Evolutionary conservation across 495 filamentous ascomycete species (phyloP), one percentile per base, ranked within the genome.

Genomic region (Penicillium macrosclerotiorum): DNA sequence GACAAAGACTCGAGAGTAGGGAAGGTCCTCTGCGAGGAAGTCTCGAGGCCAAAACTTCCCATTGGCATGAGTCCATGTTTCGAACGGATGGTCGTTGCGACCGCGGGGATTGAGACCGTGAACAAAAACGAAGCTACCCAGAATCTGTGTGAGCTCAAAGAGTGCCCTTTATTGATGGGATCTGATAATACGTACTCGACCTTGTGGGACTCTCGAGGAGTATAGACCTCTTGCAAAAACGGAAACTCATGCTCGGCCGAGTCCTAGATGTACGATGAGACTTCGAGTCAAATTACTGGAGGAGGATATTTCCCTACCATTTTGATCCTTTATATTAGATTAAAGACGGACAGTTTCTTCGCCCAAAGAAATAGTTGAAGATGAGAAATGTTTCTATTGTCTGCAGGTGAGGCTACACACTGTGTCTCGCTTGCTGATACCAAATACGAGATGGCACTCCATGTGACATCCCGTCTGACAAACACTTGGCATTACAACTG

Each of bases 1-100:
- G 3, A 67, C 59, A 46, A 71, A 66, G 30, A 75, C 47, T 8
- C 70, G 61, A 2, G 70, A 59, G 20, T 65, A 54, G 4, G 63
- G 59, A n/a, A 73, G 59, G 22, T 75, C 68, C 20, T 65, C 50
- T 0, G 65, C 57, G 3, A 75, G 61, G 30, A 62, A 65, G 16
- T 75, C 70, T 19, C 34, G 52, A 5, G 67, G 69, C 70, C 71
- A 73, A 38, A 72, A 72, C 3, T 49, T 65, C 11, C 62, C 55
- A 57, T 68, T 66, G 20, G 44, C 42, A 41, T 64, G 59, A 3
- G 54, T 67, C 70, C 68, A 73, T 33, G 70, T 73, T 24, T 69
- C 40, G 33, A 67, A 67, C 17, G 70, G 63, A 35, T 71, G 67
- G 31, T 71, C 65, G 42, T 59, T 57, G 17, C 55, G 61, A 29